These are phyloP conservation scores for Mollisia scopiformis DNA, from an alignment of 2,329 filamentous ascomycete genomes.

Conservation along the genomic window DNA sequence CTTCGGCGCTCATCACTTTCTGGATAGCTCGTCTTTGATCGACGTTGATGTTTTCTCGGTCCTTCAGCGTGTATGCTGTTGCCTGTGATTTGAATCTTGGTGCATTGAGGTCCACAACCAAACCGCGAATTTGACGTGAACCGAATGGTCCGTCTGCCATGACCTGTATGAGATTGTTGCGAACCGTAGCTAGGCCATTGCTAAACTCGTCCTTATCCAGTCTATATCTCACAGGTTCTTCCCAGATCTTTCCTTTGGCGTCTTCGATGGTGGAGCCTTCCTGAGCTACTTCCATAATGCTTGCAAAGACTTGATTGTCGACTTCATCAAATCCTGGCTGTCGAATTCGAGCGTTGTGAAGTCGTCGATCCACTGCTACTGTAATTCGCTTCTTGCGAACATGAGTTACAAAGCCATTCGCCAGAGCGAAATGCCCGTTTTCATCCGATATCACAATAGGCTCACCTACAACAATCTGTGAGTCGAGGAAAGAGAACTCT, in stretches of 20 bases:
- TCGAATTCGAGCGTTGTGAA: conserved; percentile 83
- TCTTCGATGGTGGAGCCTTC: conserved; percentile 56
- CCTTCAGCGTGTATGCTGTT: conserved; percentile 65
- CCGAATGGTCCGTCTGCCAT: conserved; percentile 81
- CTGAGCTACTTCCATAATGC: conserved; percentile 83
- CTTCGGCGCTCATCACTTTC: conserved; percentile 93
- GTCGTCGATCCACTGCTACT: conserved; percentile 85
- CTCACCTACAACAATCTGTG: conserved; percentile 83
- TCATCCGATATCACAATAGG: conserved; percentile 97
- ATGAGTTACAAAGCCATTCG: conserved; percentile 85
- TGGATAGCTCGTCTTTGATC: conserved; percentile 87
- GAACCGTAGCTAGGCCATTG: conserved; percentile 93
- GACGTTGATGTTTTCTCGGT: conserved; percentile 73
- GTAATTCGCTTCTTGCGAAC: conserved; percentile 77
- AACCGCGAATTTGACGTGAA: conserved; percentile 70
- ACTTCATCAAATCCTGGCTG: conserved; percentile 74
- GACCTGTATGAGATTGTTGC: conserved; percentile 90
- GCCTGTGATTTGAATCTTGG: conserved; percentile 73
- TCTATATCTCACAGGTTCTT: conserved; percentile 70
- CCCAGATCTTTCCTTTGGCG: conserved; percentile 53
- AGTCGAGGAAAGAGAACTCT: conserved; percentile 86
- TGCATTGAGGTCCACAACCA: conserved; percentile 77
- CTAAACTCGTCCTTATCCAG: conserved; percentile 98
- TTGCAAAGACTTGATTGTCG: conserved; percentile 83
- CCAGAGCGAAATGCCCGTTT: conserved; percentile 90